These are phyloP conservation scores for Pyrus communis DNA, from an alignment of 306 rosid genomes.

Conservation along the genomic window DNA sequence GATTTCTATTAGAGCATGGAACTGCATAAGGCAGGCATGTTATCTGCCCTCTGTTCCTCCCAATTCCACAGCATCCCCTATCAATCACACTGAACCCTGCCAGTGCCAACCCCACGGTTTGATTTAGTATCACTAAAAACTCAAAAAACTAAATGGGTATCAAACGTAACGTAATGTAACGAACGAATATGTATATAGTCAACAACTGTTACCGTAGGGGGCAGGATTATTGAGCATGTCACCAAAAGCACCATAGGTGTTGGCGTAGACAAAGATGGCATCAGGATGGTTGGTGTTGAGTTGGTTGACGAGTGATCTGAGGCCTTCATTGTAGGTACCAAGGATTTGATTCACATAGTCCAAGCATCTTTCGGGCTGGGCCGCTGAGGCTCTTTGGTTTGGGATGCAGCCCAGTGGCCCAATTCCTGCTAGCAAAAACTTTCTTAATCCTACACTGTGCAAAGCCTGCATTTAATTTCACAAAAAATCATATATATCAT, in stretches of 20 bases:
- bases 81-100: constrained; percentile 65
- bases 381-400: constrained; percentile 40
- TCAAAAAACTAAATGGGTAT: too few species aligned
- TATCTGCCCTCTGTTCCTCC: constrained; percentile 43
- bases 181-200: too few species aligned
- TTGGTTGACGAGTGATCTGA: constrained; percentile 44
- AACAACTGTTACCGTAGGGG: constrained; percentile 30
- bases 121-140: too few species aligned
- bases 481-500: not conserved
- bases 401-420: constrained; percentile 91
- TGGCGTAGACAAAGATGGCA: constrained; percentile 49
- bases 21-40: constrained; percentile 48
- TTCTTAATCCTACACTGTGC: constrained; percentile 46
- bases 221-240: constrained; percentile 71
- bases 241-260: constrained; percentile 44
- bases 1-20: constrained; percentile 50
- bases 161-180: too few species aligned
- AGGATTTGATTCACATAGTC: constrained; percentile 60
- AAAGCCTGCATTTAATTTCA: constrained; percentile 29
- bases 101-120: too few species aligned
- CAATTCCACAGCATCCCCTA: constrained; percentile 71
- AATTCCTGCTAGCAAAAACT: constrained; percentile 54
- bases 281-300: constrained; percentile 37
- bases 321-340: constrained; percentile 53
- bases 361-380: constrained; percentile 47